These are phyloP conservation scores for Xylaria cubensis DNA, from an alignment of 495 filamentous ascomycete species.

Conservation along the genomic window DNA sequence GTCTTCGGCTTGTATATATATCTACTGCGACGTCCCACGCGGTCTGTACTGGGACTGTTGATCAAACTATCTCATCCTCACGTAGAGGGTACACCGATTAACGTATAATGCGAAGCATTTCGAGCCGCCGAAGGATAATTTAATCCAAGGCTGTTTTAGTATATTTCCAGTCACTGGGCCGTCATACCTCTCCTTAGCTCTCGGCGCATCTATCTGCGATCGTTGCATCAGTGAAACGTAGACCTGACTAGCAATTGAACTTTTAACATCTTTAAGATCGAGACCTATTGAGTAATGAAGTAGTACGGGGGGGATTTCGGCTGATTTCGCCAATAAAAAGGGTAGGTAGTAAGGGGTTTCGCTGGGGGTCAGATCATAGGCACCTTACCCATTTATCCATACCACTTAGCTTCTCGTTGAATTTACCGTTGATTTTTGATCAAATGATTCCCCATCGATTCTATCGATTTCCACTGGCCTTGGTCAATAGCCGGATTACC, in stretches of 20 bases:
- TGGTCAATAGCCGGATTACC: too few relatives aligned
- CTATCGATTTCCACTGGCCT: too few relatives aligned
- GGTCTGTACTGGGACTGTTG: not conserved
- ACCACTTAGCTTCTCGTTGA: too few relatives aligned
- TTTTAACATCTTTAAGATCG: not conserved
- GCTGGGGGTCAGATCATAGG: too few relatives aligned
- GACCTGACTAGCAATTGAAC: not conserved
- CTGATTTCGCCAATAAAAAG: too few relatives aligned
- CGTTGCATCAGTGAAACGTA: not conserved
- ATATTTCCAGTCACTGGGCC: not conserved
- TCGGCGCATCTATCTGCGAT: not conserved
- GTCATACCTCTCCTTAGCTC: not conserved
- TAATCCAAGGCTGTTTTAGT: not conserved
- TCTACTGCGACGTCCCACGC: not conserved
- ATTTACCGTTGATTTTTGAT: too few relatives aligned
- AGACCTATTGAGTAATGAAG: not conserved
- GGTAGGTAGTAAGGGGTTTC: too few relatives aligned
- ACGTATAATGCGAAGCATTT: conserved; percentile 15
- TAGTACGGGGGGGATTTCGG: too few relatives aligned
- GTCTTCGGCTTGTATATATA: conserved; percentile 25
- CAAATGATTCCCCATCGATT: too few relatives aligned
- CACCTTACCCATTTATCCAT: too few relatives aligned
- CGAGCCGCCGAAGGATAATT: conserved; percentile 6
- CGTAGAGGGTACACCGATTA: conserved; percentile 6
- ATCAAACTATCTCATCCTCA: not conserved